Evolutionary conservation across 768 basidiomycete genomes (phyloP).

Genomic region (Trametes cingulata): DNA sequence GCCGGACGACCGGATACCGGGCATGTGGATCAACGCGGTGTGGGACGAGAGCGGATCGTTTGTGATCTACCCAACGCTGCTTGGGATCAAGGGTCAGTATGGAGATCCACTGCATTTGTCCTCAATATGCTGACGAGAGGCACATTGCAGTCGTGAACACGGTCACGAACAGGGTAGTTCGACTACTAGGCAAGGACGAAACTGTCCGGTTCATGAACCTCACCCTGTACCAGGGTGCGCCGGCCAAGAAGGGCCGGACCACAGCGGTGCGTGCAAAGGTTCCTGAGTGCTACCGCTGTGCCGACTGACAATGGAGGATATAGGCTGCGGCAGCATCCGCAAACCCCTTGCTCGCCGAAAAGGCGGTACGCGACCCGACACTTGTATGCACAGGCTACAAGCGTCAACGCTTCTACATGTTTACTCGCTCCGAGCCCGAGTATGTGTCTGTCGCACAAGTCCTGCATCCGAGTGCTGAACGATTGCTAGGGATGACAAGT

Average conservation of each 20-base stretch:
- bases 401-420: slow-evolving; percentile 90
- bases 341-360: slow-evolving; percentile 91
- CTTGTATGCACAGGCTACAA: slow-evolving; percentile 94
- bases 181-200: slow-evolving; percentile 92
- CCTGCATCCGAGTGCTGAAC: not conserved
- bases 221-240: slow-evolving; percentile 90
- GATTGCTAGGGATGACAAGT: slow-evolving; percentile 70
- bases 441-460: slow-evolving; percentile 41
- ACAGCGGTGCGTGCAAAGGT: slow-evolving; percentile 56
- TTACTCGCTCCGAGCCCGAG: slow-evolving; percentile 90
- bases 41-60: slow-evolving; percentile 99
- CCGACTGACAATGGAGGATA: slow-evolving; percentile 9
- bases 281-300: not conserved
- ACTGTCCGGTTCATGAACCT: slow-evolving; percentile 87
- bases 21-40: slow-evolving; percentile 84
- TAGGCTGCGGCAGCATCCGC: slow-evolving; percentile 95
- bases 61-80: slow-evolving; percentile 86
- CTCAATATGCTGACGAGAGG: not conserved
- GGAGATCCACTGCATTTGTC: not conserved
- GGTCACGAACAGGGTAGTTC: slow-evolving; percentile 88
- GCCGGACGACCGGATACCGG: slow-evolving; percentile 69
- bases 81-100: slow-evolving; percentile 88
- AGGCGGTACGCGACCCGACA: slow-evolving; percentile 83
- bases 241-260: slow-evolving; percentile 80
- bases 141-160: slow-evolving; percentile 78